Conservation (phyloP, 1,284 basidiomycete species). For the Ganoderma resinaceum region DNA sequence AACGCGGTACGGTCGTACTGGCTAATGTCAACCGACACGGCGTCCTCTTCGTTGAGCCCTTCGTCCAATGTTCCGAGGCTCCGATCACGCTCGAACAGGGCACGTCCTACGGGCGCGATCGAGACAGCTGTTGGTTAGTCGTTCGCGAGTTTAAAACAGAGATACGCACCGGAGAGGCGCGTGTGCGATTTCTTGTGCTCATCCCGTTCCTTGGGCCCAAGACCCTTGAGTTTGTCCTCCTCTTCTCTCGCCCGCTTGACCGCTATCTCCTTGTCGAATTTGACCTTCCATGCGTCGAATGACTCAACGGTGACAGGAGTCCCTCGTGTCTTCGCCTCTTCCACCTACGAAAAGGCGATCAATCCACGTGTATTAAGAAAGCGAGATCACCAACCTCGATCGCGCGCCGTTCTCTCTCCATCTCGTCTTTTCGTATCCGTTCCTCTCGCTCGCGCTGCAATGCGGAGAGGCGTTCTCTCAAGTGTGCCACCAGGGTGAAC, state of each 20-base stretch:
- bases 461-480: conserved; percentile 79
- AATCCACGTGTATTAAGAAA: conserved; percentile 1
- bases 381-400: conserved; percentile 65
- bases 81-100: conserved; percentile 86
- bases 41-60: conserved; percentile 81
- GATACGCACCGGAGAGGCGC: conserved; percentile 72
- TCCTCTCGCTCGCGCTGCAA: conserved; percentile 70
- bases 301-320: conserved; percentile 87
- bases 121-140: conserved; percentile 15
- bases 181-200: conserved; percentile 76
- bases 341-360: conserved; percentile 60
- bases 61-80: conserved; percentile 77
- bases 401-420: conserved; percentile 72
- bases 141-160: conserved; percentile 4
- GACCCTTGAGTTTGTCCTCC: conserved; percentile 80
- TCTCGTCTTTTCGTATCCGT: conserved; percentile 66
- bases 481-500: conserved; percentile 90
- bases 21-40: conserved; percentile 84
- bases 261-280: conserved; percentile 77
- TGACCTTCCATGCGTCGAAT: conserved; percentile 84
- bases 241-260: conserved; percentile 73
- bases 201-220: conserved; percentile 89
- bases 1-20: conserved; percentile 80
- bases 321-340: conserved; percentile 88
- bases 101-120: conserved; percentile 66